Base-by-base conservation (phyloP, 202 grass and related monocot species). In the Saccharum hybrid region DNA sequence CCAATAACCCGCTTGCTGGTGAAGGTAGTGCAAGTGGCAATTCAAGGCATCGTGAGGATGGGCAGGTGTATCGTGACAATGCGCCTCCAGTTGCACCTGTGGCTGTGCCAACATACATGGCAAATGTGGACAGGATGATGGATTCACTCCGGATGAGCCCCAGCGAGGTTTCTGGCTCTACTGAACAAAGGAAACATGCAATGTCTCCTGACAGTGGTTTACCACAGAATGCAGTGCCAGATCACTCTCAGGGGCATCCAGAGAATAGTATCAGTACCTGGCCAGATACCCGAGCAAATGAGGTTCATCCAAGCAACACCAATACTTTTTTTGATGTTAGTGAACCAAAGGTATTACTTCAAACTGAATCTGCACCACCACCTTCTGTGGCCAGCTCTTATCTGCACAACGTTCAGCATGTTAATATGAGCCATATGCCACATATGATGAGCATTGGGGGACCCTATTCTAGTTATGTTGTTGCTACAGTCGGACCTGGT, bases 121-220 rank as follows among this genome's bases (percentile, higher is more conserved):
- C 62, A 80, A 76, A 88, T 84, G 87, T 92, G 71, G 81, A 92
- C 67, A 81, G 90, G 87, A 92, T 87, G 90, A 87, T 92, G 90
- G 84, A 92, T 80, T 86, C 81, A 0, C 60, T 92, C 18, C 72
- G 71, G n/a, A 26, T 89, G 66, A 84, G 81, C 74, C 83, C 84
- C 49, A 86, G 1, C 0, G 87, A 92, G 49, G 62, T 48, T 83
- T 43, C 83, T 62, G 49, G 71, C 26, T 62, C 72, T 75, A 49
- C 72, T 0, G 91, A 93, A 23, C 85, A 85, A 63, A 82, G 85
- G 59, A 88, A 83, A 14, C 79, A 63, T 15, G 10, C 68, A 15
- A 67, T 31, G 28, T 42, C 81, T 65, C 81, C 84, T 79, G 85
- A 88, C 19, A 85, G 75, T 88, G 78, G 38, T 68, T 74, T 88